Base-by-base conservation (phyloP, 2,329 filamentous ascomycete species). In the Pseudocercospora fuligena region DNA sequence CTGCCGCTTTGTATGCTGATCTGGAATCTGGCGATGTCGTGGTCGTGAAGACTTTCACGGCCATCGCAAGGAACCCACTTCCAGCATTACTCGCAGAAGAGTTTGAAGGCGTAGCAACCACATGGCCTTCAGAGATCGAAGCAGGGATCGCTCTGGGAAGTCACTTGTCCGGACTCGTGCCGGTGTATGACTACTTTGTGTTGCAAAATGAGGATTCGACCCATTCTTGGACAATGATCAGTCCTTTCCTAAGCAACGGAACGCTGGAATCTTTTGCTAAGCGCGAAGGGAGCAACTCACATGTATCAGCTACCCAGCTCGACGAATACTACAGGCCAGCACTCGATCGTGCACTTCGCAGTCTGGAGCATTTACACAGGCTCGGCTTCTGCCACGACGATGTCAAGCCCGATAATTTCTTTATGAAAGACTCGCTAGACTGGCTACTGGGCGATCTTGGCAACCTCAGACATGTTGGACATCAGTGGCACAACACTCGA, bases 301-400 rank as follows among this genome's bases (percentile, higher is more conserved):
- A 11, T 8, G 7, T 27, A 31, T 61, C 47, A 25, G 40, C 23
- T 12, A 21, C 21, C 1, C 19, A n/a, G 23, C 47, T 78, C 2
- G 78, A 80, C 51, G 58, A 54, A 6, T 29, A 58, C 7, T 77
- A 75, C 59, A 76, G 78, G 6, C 73, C 76, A 4, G 66, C 70
- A 2, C 76, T 80, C 51, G 62, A 75, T 29, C 27, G 63, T 9
- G 63, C 79, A 3, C 74, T 80, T 8, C 12, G 27, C 0, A 69
- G 63, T 9, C 65, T 80, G 5, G 60, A 69, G 12, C 46, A 14
- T 0, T 68, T 80, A 3, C 78, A 80, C 59, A 31, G 31, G 6
- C 66, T 66, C 12, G 76, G 76, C 14, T 76, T 74, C 47, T 80
- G 78, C 66, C 78, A 80, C 62, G 76, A 80, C 67, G 78, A 80